Base-by-base conservation (phyloP, 345 rosid species). In the Angophora floribunda region DNA sequence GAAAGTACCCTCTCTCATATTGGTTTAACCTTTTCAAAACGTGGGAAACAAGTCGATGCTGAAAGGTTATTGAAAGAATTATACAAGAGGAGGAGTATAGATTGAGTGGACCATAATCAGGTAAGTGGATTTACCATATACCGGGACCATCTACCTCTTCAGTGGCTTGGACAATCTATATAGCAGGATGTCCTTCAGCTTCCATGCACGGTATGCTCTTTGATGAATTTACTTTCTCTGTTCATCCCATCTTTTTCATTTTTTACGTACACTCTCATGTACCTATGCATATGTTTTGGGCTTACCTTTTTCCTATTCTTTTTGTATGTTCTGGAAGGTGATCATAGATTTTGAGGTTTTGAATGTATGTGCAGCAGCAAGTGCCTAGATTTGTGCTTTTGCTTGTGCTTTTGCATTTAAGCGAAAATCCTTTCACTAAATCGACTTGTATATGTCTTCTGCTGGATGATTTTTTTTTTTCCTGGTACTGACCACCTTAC, bases 21-120 rank as follows among this genome's bases (percentile, higher is more conserved):
- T 90, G 90, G 96, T 89, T 93, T 92, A 90, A 90, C 94, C 51
- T 95, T 96, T 89, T 93, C 96, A 87, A 94, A 91, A 90, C 93
- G 91, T 53, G 98, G 97, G 88, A 95, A 90, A 93, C 92, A 91
- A 88, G 88, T 88, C 90, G 95, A 95, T 88, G 95, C 93, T 49
- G 91, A 92, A 90, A 92, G 90, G 85, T 85, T 93, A 85, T 90
- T 93, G 91, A 92, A 90, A 92, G 95, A 92, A 88, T 86, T 93
- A 85, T 93, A 92, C 92, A 93, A 87, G 88, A 92, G 91, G 87
- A 93, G 90, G 90, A 87, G 87, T 49, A 87, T 85, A 36, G 92
- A 88, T 63, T 79, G 63, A 88, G 87, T 67, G 63, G 44, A 53
- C 44, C 78, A 67, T 75, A 57, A 87, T 61, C 30, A 24, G 44